Evolutionary conservation across 2,329 filamentous ascomycete species (phyloP).

Genomic region (Aspergillus awamori): DNA sequence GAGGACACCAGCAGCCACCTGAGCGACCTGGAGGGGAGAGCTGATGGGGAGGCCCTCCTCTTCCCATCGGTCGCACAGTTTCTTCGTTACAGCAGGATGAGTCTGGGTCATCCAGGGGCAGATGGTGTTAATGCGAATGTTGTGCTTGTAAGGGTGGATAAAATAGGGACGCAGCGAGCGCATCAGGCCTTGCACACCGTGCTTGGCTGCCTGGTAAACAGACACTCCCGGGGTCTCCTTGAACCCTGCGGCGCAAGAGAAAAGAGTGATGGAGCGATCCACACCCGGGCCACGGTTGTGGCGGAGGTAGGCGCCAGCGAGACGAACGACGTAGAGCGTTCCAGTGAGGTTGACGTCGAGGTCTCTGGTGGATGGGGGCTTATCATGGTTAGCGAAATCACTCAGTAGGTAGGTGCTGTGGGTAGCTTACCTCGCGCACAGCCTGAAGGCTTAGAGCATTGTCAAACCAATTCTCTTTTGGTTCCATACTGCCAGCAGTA

Average conservation of each 20-base stretch:
- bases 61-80: conserved; percentile 40
- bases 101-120: conserved; percentile 49
- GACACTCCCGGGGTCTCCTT: conserved; percentile 52
- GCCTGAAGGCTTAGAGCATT: conserved; percentile 47
- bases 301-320: conserved; percentile 55
- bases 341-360: conserved; percentile 55
- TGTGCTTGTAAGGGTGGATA: conserved; percentile 36
- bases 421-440: conserved; percentile 42
- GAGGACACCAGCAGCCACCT: conserved; percentile 42
- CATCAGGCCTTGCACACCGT: conserved; percentile 56
- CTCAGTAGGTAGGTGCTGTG: neutral
- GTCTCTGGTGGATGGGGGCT: conserved; percentile 40
- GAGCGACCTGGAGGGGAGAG: conserved; percentile 44
- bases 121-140: conserved; percentile 49
- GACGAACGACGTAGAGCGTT: conserved; percentile 51
- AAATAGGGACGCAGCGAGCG: conserved; percentile 46
- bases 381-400: neutral
- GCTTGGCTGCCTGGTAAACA: conserved; percentile 53
- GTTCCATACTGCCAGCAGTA: conserved; percentile 52
- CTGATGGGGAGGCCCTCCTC: conserved; percentile 45
- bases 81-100: conserved; percentile 39
- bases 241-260: conserved; percentile 54
- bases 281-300: conserved; percentile 38
- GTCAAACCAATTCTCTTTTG: conserved; percentile 49
- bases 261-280: conserved; percentile 49